Evolutionary conservation across 495 filamentous ascomycete genomes (phyloP), one percentile per base, ranked within the genome.

Genomic region (Parathielavia hyrcaniae): DNA sequence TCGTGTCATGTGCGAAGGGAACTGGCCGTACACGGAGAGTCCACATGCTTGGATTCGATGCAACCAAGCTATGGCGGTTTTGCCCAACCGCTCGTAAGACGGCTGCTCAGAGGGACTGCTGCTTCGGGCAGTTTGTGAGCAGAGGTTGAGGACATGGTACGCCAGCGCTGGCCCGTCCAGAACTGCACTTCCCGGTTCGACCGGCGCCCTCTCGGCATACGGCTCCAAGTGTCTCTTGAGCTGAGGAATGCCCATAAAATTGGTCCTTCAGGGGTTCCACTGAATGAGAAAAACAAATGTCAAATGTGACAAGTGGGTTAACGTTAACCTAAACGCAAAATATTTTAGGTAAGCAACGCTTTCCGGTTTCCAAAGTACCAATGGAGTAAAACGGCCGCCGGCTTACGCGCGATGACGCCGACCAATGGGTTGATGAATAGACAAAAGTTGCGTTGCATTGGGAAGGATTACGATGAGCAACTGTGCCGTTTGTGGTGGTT

Each of bases 181-280:
- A 38, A 86, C 82, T 7, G 88, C 75, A 1, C 64, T 67, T 43
- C 66, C 59, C 13, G 71, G 64, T 4, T 58, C 58, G 17, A 90
- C 70, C n/a, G 70, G 50, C 10, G 74, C 71, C 7, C 68, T 65
- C 32, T 76, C 67, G 0, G 83, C 79, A 67, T 83, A 86, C 3
- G 80, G 83, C 30, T 77, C 71, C 17, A 92, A 64, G 46, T 80
- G 76, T 0, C 73, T 71, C 55, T 75, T 80, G 13, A 95, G 69
- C 46, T 79, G 77, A 23, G 79, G 83, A 54, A 95, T 87, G 0
- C 89, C 89, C 89, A 95, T 91, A n/a, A n/a, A n/a, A n/a, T n/a
- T n/a, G n/a, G n/a, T n/a, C n/a, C n/a, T n/a, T n/a, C n/a, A n/a
- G n/a, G n/a, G n/a, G n/a, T n/a, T n/a, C n/a, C n/a, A n/a, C n/a